A percentile compares a stretch with the other conserved stretches of the same genome.
Evolutionary conservation across 768 basidiomycete genomes (phyloP).

Genomic region (Tricholoma hemisulphureum): DNA sequence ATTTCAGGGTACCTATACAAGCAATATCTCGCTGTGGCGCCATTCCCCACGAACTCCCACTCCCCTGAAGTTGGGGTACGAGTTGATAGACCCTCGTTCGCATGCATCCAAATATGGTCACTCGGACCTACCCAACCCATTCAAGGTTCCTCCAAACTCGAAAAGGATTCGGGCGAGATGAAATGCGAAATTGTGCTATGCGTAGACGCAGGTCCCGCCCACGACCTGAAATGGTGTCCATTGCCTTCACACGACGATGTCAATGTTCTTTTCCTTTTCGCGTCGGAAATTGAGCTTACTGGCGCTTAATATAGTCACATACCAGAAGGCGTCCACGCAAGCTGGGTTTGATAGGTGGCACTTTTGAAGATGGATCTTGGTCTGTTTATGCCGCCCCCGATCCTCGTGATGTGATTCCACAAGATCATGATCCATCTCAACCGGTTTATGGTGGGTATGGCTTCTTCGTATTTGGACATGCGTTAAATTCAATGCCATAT

Average conservation of each 20-base stretch:
- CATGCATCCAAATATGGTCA: slow-evolving; percentile 89
- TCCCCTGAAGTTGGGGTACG: slow-evolving; percentile 67
- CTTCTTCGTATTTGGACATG: background rate
- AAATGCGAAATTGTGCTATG: slow-evolving; percentile 85
- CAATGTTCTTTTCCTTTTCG: background rate
- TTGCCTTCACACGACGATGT: slow-evolving; percentile 72
- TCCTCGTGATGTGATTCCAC: slow-evolving; percentile 50
- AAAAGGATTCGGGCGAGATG: slow-evolving; percentile 46
- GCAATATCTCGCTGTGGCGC: slow-evolving; percentile 84
- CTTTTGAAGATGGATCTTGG: slow-evolving; percentile 85
- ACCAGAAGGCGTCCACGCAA: slow-evolving; percentile 41
- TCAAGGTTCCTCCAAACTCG: background rate
- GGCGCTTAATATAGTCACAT: slow-evolving; percentile 7
- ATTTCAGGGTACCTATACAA: slow-evolving; percentile 49
- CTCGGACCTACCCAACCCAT: slow-evolving; percentile 24
- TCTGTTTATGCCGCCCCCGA: slow-evolving; percentile 79
- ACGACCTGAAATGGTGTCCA: slow-evolving; percentile 92
- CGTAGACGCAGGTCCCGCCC: slow-evolving; percentile 74
- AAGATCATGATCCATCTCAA: slow-evolving; percentile 22
- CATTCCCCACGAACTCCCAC: slow-evolving; percentile 64
- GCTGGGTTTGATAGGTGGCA: slow-evolving; percentile 80
- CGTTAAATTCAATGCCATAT: background rate
- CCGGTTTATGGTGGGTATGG: slow-evolving; percentile 54
- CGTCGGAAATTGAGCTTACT: background rate
- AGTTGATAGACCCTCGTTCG: slow-evolving; percentile 49